Percentiles rank a stretch among this genome's conserved stretches.
Conservation (phyloP, 257 asterid genomes). For the Marsdenia floribunda region DNA sequence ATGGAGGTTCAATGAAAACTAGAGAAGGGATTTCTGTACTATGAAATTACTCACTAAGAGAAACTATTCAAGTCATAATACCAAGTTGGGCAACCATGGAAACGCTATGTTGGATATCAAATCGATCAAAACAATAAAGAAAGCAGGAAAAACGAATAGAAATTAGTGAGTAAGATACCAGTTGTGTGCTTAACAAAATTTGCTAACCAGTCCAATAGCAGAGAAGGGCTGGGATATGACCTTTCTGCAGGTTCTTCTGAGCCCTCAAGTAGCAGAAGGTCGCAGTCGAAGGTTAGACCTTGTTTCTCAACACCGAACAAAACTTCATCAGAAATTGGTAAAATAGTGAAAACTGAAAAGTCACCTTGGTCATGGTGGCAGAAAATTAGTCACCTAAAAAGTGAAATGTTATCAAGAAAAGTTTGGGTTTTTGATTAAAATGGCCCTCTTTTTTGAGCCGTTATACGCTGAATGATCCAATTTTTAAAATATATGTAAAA, state of each 20-base stretch:
- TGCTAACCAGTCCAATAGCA: neutral
- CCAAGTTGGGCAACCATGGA: neutral
- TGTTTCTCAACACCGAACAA: neutral
- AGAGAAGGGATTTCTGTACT: neutral
- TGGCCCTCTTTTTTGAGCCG: too few relatives aligned
- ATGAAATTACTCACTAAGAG: neutral
- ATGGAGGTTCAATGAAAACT: slow-evolving; percentile 6
- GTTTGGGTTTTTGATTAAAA: too few relatives aligned
- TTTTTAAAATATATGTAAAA: too few relatives aligned
- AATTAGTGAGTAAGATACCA: neutral
- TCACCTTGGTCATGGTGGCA: too few relatives aligned
- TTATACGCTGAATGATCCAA: too few relatives aligned
- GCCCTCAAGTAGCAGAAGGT: neutral
- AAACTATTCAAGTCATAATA: neutral
- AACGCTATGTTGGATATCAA: neutral
- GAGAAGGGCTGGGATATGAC: neutral
- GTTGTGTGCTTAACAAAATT: neutral
- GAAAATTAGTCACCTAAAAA: too few relatives aligned
- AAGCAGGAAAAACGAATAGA: neutral
- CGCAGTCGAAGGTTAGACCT: neutral
- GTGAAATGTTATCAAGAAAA: too few relatives aligned
- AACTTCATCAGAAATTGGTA: neutral
- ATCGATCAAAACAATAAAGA: neutral
- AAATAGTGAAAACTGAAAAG: too few relatives aligned
- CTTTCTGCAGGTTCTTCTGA: neutral